Evolutionary conservation across 2,329 filamentous ascomycete genomes (phyloP).

Genomic region (Verticillium longisporum): DNA sequence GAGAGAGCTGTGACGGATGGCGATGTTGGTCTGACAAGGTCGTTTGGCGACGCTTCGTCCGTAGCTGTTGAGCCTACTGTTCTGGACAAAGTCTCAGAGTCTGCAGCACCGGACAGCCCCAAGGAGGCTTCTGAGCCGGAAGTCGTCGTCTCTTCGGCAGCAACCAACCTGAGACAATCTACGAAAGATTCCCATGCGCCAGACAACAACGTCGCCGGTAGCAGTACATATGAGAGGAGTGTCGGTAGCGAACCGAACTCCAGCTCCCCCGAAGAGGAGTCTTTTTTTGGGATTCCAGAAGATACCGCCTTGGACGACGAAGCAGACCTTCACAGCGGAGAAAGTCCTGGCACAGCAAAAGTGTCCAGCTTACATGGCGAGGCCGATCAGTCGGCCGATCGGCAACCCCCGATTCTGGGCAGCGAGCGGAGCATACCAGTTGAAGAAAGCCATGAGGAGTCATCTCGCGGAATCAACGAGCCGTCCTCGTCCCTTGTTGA

Average conservation of each 20-base stretch:
- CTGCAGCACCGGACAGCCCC: background rate
- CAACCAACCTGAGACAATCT: background rate
- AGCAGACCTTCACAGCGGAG: background rate
- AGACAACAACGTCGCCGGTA: background rate
- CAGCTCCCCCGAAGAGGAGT: background rate
- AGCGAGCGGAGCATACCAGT: background rate
- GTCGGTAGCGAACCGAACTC: background rate
- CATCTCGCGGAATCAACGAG: background rate
- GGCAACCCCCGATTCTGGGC: background rate
- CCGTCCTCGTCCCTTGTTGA: background rate
- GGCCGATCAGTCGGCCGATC: background rate
- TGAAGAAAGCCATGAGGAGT: background rate
- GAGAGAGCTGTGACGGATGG: too few relatives aligned
- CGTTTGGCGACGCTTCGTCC: background rate
- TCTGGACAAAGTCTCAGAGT: background rate
- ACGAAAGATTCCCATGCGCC: background rate
- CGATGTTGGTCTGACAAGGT: background rate
- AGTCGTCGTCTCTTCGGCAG: background rate
- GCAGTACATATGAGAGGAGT: background rate
- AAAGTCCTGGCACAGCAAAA: background rate
- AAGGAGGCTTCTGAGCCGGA: background rate
- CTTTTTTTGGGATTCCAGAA: slow-evolving; percentile 1
- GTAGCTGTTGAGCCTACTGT: background rate
- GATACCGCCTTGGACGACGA: slow-evolving; percentile 1
- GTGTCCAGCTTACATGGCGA: slow-evolving; percentile 1